These are phyloP conservation scores for Radiomyces spectabilis DNA, from an alignment of 192 early-diverging fungal species.

Conservation along the genomic window DNA sequence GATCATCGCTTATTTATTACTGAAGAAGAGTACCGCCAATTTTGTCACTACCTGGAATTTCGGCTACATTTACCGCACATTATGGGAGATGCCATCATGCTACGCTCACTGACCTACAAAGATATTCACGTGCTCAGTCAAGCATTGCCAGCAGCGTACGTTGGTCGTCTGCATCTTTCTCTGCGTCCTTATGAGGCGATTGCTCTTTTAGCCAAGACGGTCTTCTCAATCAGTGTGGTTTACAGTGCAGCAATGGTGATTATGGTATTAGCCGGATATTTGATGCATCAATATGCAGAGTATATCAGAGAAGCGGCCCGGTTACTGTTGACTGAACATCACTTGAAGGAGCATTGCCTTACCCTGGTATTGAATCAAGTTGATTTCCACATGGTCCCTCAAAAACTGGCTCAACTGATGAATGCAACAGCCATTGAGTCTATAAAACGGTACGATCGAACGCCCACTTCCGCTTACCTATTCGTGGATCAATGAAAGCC, in stretches of 20 bases:
- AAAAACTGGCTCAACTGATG: too few species aligned
- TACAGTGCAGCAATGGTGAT: conserved; percentile 16
- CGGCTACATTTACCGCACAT: conserved; percentile 32
- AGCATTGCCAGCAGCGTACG: conserved; percentile 26
- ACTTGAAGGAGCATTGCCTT: too few species aligned
- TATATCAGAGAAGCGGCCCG: too few species aligned
- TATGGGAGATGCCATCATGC: background rate
- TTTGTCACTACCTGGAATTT: conserved; percentile 38
- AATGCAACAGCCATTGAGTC: too few species aligned
- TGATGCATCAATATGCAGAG: conserved; percentile 8
- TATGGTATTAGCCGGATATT: conserved; percentile 1
- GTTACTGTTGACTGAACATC: too few species aligned
- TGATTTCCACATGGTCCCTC: too few species aligned
- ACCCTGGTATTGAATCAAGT: too few species aligned
- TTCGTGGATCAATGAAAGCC: too few species aligned
- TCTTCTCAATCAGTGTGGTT: background rate
- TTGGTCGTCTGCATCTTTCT: conserved; percentile 28
- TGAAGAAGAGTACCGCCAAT: conserved; percentile 32
- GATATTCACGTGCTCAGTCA: conserved; percentile 37
- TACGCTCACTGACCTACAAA: conserved; percentile 34
- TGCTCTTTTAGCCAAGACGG: conserved; percentile 10
- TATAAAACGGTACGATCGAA: too few species aligned
- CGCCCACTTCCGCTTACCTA: too few species aligned
- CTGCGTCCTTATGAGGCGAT: conserved; percentile 21
- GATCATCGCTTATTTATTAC: conserved; percentile 35